Percentiles rank a stretch among this genome's conserved stretches.
phyloP scores from a whole-genome alignment of 139 green algal genomes.

The Pleodorina starrii region DNA sequence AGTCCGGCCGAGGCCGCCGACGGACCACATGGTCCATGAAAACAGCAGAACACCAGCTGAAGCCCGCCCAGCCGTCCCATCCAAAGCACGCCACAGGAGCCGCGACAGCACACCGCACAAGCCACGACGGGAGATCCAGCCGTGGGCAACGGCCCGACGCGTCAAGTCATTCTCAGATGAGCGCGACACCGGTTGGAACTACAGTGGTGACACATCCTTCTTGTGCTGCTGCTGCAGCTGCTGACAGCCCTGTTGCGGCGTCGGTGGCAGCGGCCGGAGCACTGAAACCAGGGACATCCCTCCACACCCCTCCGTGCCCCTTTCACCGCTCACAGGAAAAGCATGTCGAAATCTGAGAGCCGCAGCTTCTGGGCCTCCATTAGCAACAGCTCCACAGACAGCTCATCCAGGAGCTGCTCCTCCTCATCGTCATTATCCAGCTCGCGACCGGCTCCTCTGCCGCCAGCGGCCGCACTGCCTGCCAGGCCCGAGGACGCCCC shows the following conservation, averaged over 20 bases:
- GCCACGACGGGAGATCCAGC: too few relatives aligned
- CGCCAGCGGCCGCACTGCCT: not conserved
- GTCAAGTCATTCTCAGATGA: not conserved
- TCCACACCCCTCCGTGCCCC: not conserved
- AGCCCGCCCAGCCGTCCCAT: too few relatives aligned
- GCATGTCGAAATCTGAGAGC: slow-evolving; percentile 38
- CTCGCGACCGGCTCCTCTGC: not conserved
- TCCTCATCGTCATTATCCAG: not conserved
- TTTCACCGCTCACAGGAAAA: slow-evolving; percentile 28
- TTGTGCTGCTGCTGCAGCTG: not conserved
- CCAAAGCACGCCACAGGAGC: not conserved
- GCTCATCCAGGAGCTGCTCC: not conserved
- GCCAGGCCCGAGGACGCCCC: not conserved
- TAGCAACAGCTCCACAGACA: slow-evolving; percentile 38
- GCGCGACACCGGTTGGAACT: not conserved
- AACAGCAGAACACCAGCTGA: too few relatives aligned
- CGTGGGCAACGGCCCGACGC: too few relatives aligned
- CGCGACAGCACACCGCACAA: not conserved
- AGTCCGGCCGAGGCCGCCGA: too few relatives aligned
- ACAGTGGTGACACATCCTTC: not conserved
- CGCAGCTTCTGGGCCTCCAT: slow-evolving; percentile 1
- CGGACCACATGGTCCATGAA: too few relatives aligned
- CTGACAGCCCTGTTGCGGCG: too few relatives aligned
- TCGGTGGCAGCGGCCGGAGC: not conserved
- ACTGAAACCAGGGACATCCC: not conserved